Evolutionary conservation across 306 rosid genomes (phyloP).

Genomic region (Cucurbita ficifolia): DNA sequence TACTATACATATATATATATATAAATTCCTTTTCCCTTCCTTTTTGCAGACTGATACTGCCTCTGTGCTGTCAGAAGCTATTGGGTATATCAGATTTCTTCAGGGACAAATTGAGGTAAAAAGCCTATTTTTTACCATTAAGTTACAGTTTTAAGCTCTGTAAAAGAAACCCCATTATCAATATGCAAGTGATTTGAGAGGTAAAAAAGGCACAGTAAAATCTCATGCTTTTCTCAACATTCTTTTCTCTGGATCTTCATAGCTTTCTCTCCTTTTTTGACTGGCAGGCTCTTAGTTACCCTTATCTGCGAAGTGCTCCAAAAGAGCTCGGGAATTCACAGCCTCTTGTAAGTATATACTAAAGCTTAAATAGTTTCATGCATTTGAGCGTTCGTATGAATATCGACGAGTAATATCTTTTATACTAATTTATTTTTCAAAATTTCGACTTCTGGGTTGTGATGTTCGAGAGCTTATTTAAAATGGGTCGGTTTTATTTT

Average conservation of each 20-base stretch:
- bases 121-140: constrained; percentile 15
- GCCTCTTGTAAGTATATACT: constrained; percentile 33
- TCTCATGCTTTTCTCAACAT: constrained; percentile 23
- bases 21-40: constrained; percentile 13
- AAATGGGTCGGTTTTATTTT: not conserved
- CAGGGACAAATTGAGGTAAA: constrained; percentile 82
- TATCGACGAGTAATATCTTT: not conserved
- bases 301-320: constrained; percentile 52
- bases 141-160: not conserved
- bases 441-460: not conserved
- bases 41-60: constrained; percentile 98
- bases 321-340: constrained; percentile 42
- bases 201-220: constrained; percentile 17
- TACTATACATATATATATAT: no score
- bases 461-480: not conserved
- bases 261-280: not conserved
- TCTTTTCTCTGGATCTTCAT: constrained; percentile 6
- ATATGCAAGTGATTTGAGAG: not conserved
- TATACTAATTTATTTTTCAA: not conserved
- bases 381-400: not conserved
- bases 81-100: constrained; percentile 75
- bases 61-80: constrained; percentile 74
- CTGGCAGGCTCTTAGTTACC: constrained; percentile 71
- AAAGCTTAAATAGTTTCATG: not conserved
- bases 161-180: constrained; percentile 16